Base-by-base conservation (phyloP, 2,329 filamentous ascomycete species). In the Cyanodermella asteris region DNA sequence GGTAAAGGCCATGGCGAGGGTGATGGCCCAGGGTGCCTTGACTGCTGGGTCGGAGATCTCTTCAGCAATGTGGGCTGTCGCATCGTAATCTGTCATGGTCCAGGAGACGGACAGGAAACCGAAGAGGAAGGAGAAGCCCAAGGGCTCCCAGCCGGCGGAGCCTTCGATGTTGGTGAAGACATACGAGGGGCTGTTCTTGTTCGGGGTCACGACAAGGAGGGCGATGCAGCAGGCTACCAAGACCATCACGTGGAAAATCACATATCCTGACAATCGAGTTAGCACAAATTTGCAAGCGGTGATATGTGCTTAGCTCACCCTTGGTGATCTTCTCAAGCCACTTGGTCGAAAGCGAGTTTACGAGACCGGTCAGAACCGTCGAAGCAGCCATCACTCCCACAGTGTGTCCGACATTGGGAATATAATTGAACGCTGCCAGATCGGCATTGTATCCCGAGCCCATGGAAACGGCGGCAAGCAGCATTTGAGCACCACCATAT, bases 281-380 rank as follows among this genome's bases (percentile, higher is more conserved):
- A 11, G 7, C 11, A 11, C 7, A 11, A 3, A 21, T 21, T 21
- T 6, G 14, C 8, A 11, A 9, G 11, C 13, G 6, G 14, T 13
- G 11, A 21, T 21, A 12, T 5, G 14, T 13, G 7, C 11, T 21
- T 6, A 13, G 11, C 11, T 21, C 11, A 11, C 11, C 29, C 36
- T 59, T 61, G 29, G 61, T 61, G 44, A 66, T 56, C 35, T 59
- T 59, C 41, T 62, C 61, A 45, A 67, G 56, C 58, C 60, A 63
- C 29, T 53, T 55, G 1, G 62, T 66, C 6, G 58, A 56, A 25
- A 66, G 41, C 4, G 55, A 63, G 45, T 67, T 66, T 36, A 65
- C 51, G 2, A 54, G 31, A 10, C 56, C 60, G 34, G 56, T 56
- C 5, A 64, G 31, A 17, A 65, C 42, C 4, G 58, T 59, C 13